phyloP scores from a whole-genome alignment of 805 yeast species.

The Starmerella potacharoeniae region DNA sequence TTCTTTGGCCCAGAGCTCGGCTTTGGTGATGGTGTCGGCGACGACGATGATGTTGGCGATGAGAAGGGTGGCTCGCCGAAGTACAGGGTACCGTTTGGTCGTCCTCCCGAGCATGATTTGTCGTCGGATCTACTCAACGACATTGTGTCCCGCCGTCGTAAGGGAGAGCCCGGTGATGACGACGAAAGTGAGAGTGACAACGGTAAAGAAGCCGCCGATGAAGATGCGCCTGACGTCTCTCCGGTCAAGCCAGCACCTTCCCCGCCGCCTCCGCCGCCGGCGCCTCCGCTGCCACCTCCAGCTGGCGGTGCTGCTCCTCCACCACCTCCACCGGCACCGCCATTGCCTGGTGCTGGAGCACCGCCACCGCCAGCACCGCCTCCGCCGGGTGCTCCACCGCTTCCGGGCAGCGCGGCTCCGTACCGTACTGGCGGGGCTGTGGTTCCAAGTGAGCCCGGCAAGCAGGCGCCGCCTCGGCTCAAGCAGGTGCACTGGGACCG shows the following conservation, averaged over 20 bases:
- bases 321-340: constrained; percentile 24
- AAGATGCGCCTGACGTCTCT: constrained; percentile 1
- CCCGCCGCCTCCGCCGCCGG: background rate
- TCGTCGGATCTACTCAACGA: constrained; percentile 13
- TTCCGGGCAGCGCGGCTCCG: constrained; percentile 23
- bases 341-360: constrained; percentile 23
- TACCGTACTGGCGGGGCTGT: constrained; percentile 18
- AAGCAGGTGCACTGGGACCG: constrained; percentile 98
- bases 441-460: background rate
- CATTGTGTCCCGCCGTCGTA: constrained; percentile 7
- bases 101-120: constrained; percentile 6
- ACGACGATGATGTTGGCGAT: background rate
- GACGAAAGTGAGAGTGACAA: background rate
- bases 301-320: constrained; percentile 18
- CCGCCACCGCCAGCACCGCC: constrained; percentile 26
- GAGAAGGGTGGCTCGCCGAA: background rate
- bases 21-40: background rate
- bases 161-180: background rate
- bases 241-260: background rate
- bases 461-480: constrained; percentile 32
- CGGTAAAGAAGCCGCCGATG: background rate
- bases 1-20: background rate
- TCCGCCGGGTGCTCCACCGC: constrained; percentile 26
- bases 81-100: background rate
- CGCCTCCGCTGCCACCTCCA: constrained; percentile 20